phyloP scores from a whole-genome alignment of 139 green algal species.

The Chlorella vulgaris region DNA sequence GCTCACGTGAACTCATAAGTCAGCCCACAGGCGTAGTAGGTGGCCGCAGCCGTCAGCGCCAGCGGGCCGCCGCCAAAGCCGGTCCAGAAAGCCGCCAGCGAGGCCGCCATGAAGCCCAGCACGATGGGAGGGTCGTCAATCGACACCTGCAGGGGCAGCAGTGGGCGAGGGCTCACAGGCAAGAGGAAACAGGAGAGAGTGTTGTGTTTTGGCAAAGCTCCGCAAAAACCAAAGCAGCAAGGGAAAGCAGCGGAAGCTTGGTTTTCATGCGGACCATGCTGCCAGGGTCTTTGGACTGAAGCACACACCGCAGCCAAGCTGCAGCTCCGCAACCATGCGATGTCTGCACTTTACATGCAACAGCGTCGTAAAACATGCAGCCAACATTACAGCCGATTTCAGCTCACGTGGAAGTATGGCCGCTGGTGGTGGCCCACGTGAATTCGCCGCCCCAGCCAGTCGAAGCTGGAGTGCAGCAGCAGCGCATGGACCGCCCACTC shows the following conservation, averaged over 20 bases:
- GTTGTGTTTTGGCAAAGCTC: no score
- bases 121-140: constrained; percentile 30
- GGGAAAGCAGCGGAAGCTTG: neutral
- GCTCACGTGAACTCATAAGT: constrained; percentile 8
- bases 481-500: constrained; percentile 20
- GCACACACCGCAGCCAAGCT: no score
- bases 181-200: no score
- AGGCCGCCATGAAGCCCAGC: constrained; percentile 15
- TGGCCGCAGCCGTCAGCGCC: neutral
- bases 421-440: constrained; percentile 26
- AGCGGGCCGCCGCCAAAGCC: constrained; percentile 13
- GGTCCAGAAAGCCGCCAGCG: neutral
- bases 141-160: neutral
- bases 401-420: constrained; percentile 26
- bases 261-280: neutral
- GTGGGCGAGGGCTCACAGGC: no score
- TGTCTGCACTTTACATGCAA: no score
- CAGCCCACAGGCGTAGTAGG: constrained; percentile 8
- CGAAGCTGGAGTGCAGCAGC: constrained; percentile 20
- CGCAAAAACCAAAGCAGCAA: no score
- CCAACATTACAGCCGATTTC: neutral
- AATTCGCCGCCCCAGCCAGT: constrained; percentile 23
- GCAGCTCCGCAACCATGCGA: no score
- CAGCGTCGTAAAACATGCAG: no score
- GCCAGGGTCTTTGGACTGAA: no score